Evolutionary conservation across 139 green algal genomes (phyloP).

Genomic region (Auxenochlorella pyrenoidosa): DNA sequence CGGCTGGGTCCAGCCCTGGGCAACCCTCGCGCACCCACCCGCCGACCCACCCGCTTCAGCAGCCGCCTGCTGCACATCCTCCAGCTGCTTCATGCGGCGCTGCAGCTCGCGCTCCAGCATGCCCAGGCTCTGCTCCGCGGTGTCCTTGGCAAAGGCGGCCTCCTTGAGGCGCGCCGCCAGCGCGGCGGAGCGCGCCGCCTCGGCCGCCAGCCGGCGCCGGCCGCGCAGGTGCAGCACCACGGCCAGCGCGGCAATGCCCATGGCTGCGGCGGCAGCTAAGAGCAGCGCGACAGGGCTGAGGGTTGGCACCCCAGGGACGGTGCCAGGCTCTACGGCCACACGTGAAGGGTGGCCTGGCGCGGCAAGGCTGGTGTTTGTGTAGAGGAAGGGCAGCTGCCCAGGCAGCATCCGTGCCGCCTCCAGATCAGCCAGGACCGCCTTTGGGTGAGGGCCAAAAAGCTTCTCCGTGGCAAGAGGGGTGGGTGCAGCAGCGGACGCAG

Average conservation of each 20-base stretch:
- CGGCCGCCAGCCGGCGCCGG: background rate
- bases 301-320: background rate
- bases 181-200: background rate
- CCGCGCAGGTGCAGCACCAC: background rate
- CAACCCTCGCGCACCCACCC: no score
- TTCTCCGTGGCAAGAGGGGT: no score
- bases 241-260: background rate
- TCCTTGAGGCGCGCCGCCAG: slow-evolving; percentile 32
- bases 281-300: background rate
- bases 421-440: background rate
- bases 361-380: background rate
- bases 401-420: background rate
- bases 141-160: slow-evolving; percentile 34
- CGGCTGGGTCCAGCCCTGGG: background rate
- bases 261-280: background rate
- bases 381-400: background rate
- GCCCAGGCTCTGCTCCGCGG: slow-evolving; percentile 21
- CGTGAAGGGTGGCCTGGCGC: no score
- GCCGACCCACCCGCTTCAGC: background rate
- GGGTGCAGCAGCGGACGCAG: background rate
- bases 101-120: slow-evolving; percentile 46
- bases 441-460: no score
- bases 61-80: background rate
- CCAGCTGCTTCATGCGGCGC: slow-evolving; percentile 35
- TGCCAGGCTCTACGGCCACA: background rate